phyloP scores from a whole-genome alignment of 352 stramenopile species.

The Globisporangium carolinianum region DNA sequence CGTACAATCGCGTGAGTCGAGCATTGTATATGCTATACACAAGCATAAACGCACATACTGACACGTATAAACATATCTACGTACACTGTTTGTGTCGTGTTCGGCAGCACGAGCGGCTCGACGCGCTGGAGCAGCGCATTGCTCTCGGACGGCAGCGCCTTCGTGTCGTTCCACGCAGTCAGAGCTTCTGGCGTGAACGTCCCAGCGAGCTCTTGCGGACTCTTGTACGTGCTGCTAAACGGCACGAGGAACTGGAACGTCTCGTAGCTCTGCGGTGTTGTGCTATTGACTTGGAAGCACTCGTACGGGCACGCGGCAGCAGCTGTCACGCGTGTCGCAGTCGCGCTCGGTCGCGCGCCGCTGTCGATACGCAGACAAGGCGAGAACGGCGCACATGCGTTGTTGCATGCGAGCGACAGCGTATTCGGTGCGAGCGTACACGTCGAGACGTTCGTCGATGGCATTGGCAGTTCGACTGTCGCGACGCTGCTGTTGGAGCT shows the following conservation, averaged over 20 bases:
- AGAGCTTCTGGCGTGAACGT: too few relatives aligned
- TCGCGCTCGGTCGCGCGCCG: constrained; percentile 8
- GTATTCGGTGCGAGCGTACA: constrained; percentile 5
- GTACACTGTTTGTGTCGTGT: constrained; percentile 13
- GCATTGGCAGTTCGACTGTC: constrained; percentile 4
- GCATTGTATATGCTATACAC: too few relatives aligned
- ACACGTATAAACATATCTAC: too few relatives aligned
- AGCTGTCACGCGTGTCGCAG: background rate
- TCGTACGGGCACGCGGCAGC: constrained; percentile 26
- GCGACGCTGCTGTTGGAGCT: too few relatives aligned
- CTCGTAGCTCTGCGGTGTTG: constrained; percentile 22
- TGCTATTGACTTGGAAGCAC: constrained; percentile 24
- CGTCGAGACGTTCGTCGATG: background rate
- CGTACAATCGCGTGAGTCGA: constrained; percentile 12
- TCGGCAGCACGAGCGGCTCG: constrained; percentile 26
- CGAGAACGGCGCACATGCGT: constrained; percentile 1
- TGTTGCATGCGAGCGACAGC: constrained; percentile 10
- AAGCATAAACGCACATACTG: too few relatives aligned
- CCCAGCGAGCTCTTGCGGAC: background rate
- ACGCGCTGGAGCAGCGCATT: constrained; percentile 22
- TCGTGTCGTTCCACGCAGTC: constrained; percentile 21
- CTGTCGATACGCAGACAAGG: constrained; percentile 9
- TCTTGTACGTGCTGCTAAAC: constrained; percentile 19
- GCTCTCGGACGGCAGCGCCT: constrained; percentile 23
- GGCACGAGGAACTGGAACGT: constrained; percentile 49